Conservation (phyloP, 768 basidiomycete genomes). For the Obba rivulosa region DNA sequence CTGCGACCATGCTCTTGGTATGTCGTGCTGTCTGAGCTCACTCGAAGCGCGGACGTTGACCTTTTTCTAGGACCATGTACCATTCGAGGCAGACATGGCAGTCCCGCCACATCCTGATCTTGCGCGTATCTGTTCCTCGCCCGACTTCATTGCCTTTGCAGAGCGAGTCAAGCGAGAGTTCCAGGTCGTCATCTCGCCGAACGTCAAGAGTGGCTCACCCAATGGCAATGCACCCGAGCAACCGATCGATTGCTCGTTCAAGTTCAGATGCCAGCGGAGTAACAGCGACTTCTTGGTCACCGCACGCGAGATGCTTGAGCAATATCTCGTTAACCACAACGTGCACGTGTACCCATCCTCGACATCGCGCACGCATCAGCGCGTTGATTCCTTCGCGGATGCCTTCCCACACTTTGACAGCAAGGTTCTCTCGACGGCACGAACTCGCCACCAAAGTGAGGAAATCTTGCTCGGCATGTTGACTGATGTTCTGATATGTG, state of each 20-base stretch:
- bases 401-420: constrained; percentile 96
- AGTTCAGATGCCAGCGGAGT: constrained; percentile 91
- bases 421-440: constrained; percentile 80
- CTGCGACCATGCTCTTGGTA: constrained; percentile 92
- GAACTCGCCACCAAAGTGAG: constrained; percentile 56
- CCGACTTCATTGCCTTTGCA: constrained; percentile 82
- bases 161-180: constrained; percentile 92
- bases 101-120: constrained; percentile 83
- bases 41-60: not conserved
- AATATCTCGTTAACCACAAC: constrained; percentile 81
- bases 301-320: constrained; percentile 88
- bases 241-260: constrained; percentile 81
- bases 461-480: not conserved
- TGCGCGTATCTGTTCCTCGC: constrained; percentile 62
- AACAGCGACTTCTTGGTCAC: constrained; percentile 91
- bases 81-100: constrained; percentile 92
- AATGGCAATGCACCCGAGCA: constrained; percentile 54
- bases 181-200: constrained; percentile 85
- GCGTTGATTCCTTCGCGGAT: constrained; percentile 90
- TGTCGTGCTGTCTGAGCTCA: constrained; percentile 20
- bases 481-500: constrained; percentile 6
- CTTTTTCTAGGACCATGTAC: constrained; percentile 79
- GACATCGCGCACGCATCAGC: constrained; percentile 73
- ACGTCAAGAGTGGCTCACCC: constrained; percentile 49
- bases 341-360: constrained; percentile 78